Evolutionary conservation across 169 alveolate species (phyloP).

Genomic region (Nephromyces sp.): DNA sequence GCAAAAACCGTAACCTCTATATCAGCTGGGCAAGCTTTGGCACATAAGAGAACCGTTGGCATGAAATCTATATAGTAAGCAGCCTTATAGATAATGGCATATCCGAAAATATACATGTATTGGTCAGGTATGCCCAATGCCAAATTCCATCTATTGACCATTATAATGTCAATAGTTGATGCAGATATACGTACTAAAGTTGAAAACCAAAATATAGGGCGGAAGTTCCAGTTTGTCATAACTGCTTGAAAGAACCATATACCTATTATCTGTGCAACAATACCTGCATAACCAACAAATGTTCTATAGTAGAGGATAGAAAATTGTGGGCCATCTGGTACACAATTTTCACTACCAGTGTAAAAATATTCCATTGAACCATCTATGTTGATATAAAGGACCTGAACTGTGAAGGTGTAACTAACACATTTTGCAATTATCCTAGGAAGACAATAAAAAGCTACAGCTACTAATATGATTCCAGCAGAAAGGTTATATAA

Average conservation of each 20-base stretch:
- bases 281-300: constrained; percentile 1
- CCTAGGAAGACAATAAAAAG: constrained; percentile 7
- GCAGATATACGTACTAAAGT: constrained; percentile 19
- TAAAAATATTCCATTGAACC: constrained; percentile 23
- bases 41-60: constrained; percentile 15
- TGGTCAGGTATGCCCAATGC: constrained; percentile 22
- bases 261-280: constrained; percentile 18
- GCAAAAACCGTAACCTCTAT: constrained; percentile 14
- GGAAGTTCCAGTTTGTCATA: constrained; percentile 12
- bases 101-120: constrained; percentile 16
- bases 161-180: constrained; percentile 13
- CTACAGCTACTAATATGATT: not conserved
- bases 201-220: constrained; percentile 13
- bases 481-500: not conserved
- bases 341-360: constrained; percentile 10
- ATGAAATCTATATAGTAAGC: constrained; percentile 10
- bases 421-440: constrained; percentile 12
- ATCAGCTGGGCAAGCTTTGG: constrained; percentile 6
- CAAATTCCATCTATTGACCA: constrained; percentile 8
- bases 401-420: constrained; percentile 7
- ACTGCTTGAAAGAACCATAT: constrained; percentile 17
- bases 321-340: constrained; percentile 30
- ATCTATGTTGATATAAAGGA: constrained; percentile 4
- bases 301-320: constrained; percentile 25
- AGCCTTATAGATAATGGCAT: constrained; percentile 16